Evolutionary conservation across 2,329 filamentous ascomycete species (phyloP).

Genomic region (Diaporthe ilicicola): DNA sequence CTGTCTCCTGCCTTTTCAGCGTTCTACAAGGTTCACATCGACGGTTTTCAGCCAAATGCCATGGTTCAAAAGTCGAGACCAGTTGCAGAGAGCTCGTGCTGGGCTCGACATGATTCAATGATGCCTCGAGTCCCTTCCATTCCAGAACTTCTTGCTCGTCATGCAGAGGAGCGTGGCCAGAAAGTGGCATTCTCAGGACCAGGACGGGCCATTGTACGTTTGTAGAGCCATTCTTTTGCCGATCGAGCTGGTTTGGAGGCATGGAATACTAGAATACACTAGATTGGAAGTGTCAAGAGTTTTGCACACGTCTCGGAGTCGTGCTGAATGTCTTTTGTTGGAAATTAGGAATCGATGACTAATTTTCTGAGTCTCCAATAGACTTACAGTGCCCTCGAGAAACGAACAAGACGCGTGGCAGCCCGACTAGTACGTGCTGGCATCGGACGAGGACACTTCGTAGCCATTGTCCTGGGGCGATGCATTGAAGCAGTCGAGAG

Average conservation of each 20-base stretch:
- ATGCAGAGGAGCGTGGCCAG: background rate
- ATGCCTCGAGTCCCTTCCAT: conserved; percentile 5
- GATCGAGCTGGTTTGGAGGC: too few relatives aligned
- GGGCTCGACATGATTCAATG: background rate
- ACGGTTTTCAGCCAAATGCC: too few relatives aligned
- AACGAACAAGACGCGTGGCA: background rate
- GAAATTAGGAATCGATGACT: background rate
- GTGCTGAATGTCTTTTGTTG: background rate
- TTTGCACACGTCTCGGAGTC: too few relatives aligned
- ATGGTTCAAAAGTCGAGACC: background rate
- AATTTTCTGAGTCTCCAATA: background rate
- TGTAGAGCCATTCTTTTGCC: background rate
- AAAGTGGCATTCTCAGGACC: conserved; percentile 13
- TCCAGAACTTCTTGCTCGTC: conserved; percentile 4
- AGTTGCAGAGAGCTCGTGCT: background rate
- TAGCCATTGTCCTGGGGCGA: conserved; percentile 3
- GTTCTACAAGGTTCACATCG: background rate
- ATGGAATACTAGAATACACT: background rate
- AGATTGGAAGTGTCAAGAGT: too few relatives aligned
- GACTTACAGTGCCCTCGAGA: conserved; percentile 10
- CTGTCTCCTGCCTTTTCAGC: too few relatives aligned
- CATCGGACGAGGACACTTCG: background rate
- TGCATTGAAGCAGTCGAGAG: conserved; percentile 22
- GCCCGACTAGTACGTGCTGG: background rate
- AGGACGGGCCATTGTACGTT: background rate